These are phyloP conservation scores for Solanum arcanum DNA, from an alignment of 257 asterid species.

Conservation along the genomic window DNA sequence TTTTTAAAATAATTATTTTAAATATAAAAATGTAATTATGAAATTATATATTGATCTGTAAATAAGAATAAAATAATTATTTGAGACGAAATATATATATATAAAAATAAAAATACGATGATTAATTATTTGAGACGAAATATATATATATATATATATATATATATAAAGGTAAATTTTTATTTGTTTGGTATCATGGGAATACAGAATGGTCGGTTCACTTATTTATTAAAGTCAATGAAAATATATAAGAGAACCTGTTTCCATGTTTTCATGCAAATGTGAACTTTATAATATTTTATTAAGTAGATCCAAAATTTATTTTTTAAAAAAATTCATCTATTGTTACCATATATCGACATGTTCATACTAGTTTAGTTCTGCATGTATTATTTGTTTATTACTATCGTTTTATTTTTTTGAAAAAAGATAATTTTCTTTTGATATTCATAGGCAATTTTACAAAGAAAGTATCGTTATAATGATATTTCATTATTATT, in stretches of 20 bases:
- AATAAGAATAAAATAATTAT: neutral
- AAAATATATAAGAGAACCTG: neutral
- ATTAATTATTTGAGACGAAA: neutral
- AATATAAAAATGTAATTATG: neutral
- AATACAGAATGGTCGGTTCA: neutral
- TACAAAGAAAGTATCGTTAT: neutral
- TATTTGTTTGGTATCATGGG: neutral
- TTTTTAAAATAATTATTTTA: neutral
- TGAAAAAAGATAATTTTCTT: too few relatives aligned
- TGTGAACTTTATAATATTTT: neutral
- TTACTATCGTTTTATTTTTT: too few relatives aligned
- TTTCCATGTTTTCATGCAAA: neutral
- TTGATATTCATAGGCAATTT: too few relatives aligned
- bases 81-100: too few relatives aligned
- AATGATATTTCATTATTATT: neutral
- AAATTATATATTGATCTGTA: neutral
- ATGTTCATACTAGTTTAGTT: neutral
- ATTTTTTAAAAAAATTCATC: neutral
- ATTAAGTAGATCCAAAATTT: neutral
- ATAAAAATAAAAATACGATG: neutral
- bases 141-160: neutral
- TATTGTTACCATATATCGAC: neutral
- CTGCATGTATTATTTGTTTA: neutral
- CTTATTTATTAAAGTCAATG: neutral
- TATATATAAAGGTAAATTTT: neutral